Evolutionary conservation across 768 basidiomycete genomes (phyloP).

Genomic region (Serendipita sp.): DNA sequence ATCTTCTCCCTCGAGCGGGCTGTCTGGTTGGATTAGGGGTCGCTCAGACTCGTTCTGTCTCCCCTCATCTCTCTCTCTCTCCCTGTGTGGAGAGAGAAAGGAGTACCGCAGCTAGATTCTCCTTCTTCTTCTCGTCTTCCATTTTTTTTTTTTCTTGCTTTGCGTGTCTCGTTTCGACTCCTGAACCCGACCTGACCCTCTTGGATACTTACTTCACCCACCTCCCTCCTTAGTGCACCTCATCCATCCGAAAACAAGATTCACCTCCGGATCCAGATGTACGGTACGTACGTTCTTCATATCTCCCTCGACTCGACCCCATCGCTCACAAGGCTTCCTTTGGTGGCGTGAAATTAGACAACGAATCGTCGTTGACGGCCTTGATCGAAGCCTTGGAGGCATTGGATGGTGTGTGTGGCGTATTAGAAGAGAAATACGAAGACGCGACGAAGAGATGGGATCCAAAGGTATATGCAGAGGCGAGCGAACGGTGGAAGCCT

Average conservation of each 20-base stretch:
- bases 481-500: too few species aligned
- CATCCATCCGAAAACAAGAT: constrained; percentile 97
- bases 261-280: constrained; percentile 98
- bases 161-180: too few species aligned
- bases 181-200: too few species aligned
- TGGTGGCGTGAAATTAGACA: constrained; percentile 31
- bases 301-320: background rate
- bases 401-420: constrained; percentile 58
- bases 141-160: too few species aligned
- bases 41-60: too few species aligned
- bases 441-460: background rate
- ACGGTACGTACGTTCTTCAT: constrained; percentile 46
- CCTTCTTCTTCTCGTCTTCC: too few species aligned
- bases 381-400: constrained; percentile 59
- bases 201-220: too few species aligned
- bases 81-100: too few species aligned
- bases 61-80: too few species aligned
- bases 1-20: too few species aligned
- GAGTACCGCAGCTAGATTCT: too few species aligned
- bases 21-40: too few species aligned
- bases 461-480: background rate
- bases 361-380: constrained; percentile 69
- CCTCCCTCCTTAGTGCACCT: constrained; percentile 39
- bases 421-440: constrained; percentile 50
- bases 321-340: background rate